Conservation (phyloP, 2,329 filamentous ascomycete genomes). For the Calonectria pteridis region DNA sequence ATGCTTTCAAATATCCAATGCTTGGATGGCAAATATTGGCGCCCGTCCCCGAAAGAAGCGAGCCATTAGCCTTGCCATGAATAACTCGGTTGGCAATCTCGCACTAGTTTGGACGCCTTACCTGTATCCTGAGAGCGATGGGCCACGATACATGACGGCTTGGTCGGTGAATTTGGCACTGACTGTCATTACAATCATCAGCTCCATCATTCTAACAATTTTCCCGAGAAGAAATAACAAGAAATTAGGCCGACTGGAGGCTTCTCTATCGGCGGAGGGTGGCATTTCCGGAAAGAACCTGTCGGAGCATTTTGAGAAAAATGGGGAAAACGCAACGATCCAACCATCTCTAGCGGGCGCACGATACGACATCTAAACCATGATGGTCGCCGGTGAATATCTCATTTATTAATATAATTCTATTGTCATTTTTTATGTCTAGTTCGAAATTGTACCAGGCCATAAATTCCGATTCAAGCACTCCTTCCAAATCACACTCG, state of each 20-base stretch:
- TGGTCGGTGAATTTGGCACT: constrained; percentile 33
- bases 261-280: constrained; percentile 25
- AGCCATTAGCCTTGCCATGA: constrained; percentile 31
- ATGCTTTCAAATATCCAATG: constrained; percentile 29
- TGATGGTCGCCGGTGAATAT: neutral
- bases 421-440: neutral
- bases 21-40: constrained; percentile 30
- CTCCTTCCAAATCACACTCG: neutral
- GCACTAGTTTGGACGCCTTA: constrained; percentile 38
- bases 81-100: constrained; percentile 35
- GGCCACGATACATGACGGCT: constrained; percentile 26
- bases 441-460: neutral
- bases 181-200: constrained; percentile 38
- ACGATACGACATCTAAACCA: constrained; percentile 27
- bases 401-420: neutral
- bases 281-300: constrained; percentile 25
- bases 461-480: neutral
- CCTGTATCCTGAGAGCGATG: constrained; percentile 27
- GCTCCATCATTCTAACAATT: constrained; percentile 35
- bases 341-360: constrained; percentile 13
- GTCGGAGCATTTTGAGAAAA: constrained; percentile 31
- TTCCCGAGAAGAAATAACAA: constrained; percentile 34
- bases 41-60: constrained; percentile 28
- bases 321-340: constrained; percentile 22
- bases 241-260: constrained; percentile 27